Conservation (phyloP, 352 stramenopile species). For the Phytophthora citrophthora region DNA sequence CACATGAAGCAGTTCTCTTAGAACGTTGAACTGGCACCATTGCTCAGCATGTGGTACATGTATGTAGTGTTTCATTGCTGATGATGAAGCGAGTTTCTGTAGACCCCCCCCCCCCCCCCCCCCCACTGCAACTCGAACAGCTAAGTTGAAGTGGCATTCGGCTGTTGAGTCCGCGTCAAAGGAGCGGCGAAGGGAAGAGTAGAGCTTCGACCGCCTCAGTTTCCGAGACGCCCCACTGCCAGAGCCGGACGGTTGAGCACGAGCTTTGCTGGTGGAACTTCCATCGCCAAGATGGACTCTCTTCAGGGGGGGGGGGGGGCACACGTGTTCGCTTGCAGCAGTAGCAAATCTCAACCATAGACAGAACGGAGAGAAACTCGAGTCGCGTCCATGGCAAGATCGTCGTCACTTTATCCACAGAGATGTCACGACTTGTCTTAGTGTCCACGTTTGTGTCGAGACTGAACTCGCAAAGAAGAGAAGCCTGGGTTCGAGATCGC, state of each 20-base stretch:
- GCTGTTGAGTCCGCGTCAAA: slow-evolving; percentile 28
- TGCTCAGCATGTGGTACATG: too few relatives aligned
- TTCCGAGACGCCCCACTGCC: background rate
- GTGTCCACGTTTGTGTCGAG: background rate
- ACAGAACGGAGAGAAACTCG: slow-evolving; percentile 22
- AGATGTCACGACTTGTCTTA: background rate
- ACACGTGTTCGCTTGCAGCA: slow-evolving; percentile 11
- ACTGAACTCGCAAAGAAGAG: slow-evolving; percentile 19
- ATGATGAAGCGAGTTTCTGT: too few relatives aligned
- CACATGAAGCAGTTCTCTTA: too few relatives aligned
- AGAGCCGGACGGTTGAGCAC: slow-evolving; percentile 13
- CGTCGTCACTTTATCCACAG: slow-evolving; percentile 5
- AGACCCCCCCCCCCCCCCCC: too few relatives aligned
- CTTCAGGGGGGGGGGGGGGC: slow-evolving; percentile 2
- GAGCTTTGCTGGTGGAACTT: slow-evolving; percentile 19
- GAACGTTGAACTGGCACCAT: too few relatives aligned
- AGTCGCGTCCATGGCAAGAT: slow-evolving; percentile 10
- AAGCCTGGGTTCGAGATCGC: slow-evolving; percentile 9
- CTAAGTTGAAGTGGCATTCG: slow-evolving; percentile 21
- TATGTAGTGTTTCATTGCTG: too few relatives aligned
- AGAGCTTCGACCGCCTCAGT: slow-evolving; percentile 5
- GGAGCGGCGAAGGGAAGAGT: background rate
- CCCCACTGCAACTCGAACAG: background rate
- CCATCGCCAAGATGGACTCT: background rate
- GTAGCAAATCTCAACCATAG: slow-evolving; percentile 23